Conservation (phyloP, 768 basidiomycete species). For the Tylopilus vinaceipallidus region DNA sequence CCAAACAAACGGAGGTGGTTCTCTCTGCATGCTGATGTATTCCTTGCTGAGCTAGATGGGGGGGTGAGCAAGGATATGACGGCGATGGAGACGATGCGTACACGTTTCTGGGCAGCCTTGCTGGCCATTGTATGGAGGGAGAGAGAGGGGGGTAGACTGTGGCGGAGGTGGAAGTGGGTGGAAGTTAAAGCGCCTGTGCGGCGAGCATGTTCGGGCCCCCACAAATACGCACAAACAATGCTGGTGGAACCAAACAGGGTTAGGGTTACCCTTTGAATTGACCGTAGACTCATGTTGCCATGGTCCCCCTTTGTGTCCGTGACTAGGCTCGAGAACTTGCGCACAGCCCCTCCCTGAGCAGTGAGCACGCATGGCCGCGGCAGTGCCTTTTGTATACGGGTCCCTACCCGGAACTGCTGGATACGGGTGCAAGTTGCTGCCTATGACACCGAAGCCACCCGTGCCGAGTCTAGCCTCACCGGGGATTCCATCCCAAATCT, state of each 20-base stretch:
- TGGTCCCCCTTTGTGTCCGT: not conserved
- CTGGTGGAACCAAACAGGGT: slow-evolving; percentile 4
- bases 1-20: slow-evolving; percentile 95
- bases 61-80: not conserved
- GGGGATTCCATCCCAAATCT: no score
- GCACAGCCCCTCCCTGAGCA: slow-evolving; percentile 7
- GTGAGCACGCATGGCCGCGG: not conserved
- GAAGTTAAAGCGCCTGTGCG: slow-evolving; percentile 24
- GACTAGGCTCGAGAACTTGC: no score
- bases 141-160: not conserved
- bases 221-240: slow-evolving; percentile 27
- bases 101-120: slow-evolving; percentile 85
- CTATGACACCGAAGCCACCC: no score
- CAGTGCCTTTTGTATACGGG: not conserved
- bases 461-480: no score
- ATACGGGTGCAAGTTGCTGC: no score
- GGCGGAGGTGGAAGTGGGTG: slow-evolving; percentile 21
- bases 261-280: slow-evolving; percentile 18
- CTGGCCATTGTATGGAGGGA: slow-evolving; percentile 57
- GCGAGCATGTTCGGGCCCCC: slow-evolving; percentile 24
- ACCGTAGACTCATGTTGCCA: slow-evolving; percentile 10
- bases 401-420: slow-evolving; percentile 6
- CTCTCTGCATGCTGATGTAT: slow-evolving; percentile 87
- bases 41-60: slow-evolving; percentile 72
- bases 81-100: slow-evolving; percentile 34